phyloP scores from a whole-genome alignment of 768 basidiomycete species.

The Crassisporium funariophilum region DNA sequence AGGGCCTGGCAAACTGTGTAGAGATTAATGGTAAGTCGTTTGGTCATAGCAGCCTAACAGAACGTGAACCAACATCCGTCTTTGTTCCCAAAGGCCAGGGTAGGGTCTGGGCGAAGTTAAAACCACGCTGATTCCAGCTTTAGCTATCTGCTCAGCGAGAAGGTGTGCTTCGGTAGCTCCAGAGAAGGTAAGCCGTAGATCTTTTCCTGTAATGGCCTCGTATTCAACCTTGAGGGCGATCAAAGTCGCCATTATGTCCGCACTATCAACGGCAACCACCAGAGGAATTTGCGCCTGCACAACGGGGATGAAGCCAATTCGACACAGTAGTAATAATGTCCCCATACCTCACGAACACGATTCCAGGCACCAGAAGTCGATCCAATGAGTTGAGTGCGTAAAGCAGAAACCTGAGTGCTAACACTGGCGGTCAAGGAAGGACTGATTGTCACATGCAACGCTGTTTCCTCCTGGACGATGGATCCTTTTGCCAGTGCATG shows the following conservation, averaged over 20 bases:
- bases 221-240: conserved; percentile 60
- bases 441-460: conserved; percentile 60
- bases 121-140: conserved; percentile 71
- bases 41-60: neutral
- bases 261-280: conserved; percentile 67
- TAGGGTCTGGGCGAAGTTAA: conserved; percentile 63
- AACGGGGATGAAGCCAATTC: too few relatives aligned
- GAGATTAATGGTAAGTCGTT: neutral
- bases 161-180: conserved; percentile 66
- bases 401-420: conserved; percentile 62
- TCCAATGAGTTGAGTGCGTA: conserved; percentile 48
- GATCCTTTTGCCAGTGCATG: conserved; percentile 64
- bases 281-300: conserved; percentile 59
- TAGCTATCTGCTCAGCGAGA: conserved; percentile 62
- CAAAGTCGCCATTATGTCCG: conserved; percentile 75
- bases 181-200: conserved; percentile 49
- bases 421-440: conserved; percentile 45
- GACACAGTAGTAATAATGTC: too few relatives aligned
- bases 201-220: conserved; percentile 35
- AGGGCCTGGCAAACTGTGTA: conserved; percentile 63
- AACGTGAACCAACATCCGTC: conserved; percentile 52
- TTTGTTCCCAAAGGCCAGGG: conserved; percentile 65
- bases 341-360: conserved; percentile 39
- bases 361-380: conserved; percentile 33
- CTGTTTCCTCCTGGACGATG: conserved; percentile 63